A percentile compares a stretch with the other conserved stretches of the same genome.
Evolutionary conservation across 1,284 basidiomycete genomes (phyloP).

Genomic region (Meira nashicola): DNA sequence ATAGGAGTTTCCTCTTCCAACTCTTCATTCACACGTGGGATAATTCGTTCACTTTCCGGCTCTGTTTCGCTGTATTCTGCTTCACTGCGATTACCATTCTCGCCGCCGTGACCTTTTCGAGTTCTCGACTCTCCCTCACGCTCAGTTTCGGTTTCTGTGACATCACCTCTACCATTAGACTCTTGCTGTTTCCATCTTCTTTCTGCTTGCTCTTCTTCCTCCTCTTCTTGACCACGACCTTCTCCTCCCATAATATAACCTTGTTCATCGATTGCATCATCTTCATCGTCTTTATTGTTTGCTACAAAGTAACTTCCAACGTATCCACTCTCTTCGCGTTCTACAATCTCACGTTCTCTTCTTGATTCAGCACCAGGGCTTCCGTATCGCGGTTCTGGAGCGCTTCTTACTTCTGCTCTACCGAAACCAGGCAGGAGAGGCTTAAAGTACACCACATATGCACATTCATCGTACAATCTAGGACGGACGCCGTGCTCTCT

Average conservation of each 20-base stretch:
- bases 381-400: constrained; percentile 60
- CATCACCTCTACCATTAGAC: constrained; percentile 1
- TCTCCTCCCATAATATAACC: constrained; percentile 50
- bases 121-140: constrained; percentile 3
- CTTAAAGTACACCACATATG: constrained; percentile 87
- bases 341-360: constrained; percentile 65
- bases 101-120: constrained; percentile 17
- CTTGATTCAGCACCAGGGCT: constrained; percentile 63
- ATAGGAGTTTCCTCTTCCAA: constrained; percentile 25
- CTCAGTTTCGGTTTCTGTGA: constrained; percentile 12
- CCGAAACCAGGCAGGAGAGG: constrained; percentile 88
- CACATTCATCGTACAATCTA: constrained; percentile 83
- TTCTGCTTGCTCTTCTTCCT: constrained; percentile 3
- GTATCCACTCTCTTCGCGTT: constrained; percentile 84
- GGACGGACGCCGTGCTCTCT: constrained; percentile 87
- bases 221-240: constrained; percentile 17
- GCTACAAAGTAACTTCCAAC: constrained; percentile 59
- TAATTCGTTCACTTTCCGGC: not conserved
- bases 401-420: constrained; percentile 75
- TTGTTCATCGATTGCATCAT: constrained; percentile 44
- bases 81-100: constrained; percentile 19
- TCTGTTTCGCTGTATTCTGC: constrained; percentile 11
- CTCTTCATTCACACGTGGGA: constrained; percentile 8
- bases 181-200: constrained; percentile 1
- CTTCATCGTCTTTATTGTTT: constrained; percentile 34